Percentiles rank a stretch among this genome's conserved stretches.
phyloP scores from a whole-genome alignment of 2,329 filamentous ascomycete species.

The Mariannaea sp. region DNA sequence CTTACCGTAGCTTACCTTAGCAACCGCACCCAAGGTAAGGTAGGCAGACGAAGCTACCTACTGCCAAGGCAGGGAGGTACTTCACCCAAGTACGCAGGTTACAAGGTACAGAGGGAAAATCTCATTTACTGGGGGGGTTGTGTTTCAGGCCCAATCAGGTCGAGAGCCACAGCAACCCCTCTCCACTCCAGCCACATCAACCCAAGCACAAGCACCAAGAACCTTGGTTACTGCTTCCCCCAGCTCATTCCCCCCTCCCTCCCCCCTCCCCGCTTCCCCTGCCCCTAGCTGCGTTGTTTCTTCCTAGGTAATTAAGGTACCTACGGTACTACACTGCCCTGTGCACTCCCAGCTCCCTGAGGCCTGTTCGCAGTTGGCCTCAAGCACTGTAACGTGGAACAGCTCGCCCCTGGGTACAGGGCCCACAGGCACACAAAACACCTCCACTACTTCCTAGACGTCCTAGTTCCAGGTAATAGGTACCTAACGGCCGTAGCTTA shows the following conservation, averaged over 20 bases:
- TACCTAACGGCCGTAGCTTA: no score
- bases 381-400: neutral
- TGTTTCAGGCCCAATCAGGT: slow-evolving; percentile 11
- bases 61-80: no score
- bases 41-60: no score
- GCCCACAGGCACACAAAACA: neutral
- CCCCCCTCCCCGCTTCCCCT: neutral
- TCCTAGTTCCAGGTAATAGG: no score
- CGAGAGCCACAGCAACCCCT: slow-evolving; percentile 10
- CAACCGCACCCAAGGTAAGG: no score
- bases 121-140: slow-evolving; percentile 10
- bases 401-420: neutral
- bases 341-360: no score
- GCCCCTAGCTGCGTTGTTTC: neutral
- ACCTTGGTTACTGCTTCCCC: slow-evolving; percentile 3
- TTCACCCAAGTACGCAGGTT: no score
- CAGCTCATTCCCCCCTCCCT: neutral
- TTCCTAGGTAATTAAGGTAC: neutral
- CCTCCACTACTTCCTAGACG: no score
- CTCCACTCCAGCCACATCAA: slow-evolving; percentile 21
- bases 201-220: slow-evolving; percentile 11
- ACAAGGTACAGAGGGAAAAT: neutral
- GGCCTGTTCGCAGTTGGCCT: no score
- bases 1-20: no score
- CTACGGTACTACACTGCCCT: no score